Percentiles rank a stretch among this genome's conserved stretches.
Evolutionary conservation across 176 grass and related monocot genomes (phyloP).

Genomic region (Musa beccarii): DNA sequence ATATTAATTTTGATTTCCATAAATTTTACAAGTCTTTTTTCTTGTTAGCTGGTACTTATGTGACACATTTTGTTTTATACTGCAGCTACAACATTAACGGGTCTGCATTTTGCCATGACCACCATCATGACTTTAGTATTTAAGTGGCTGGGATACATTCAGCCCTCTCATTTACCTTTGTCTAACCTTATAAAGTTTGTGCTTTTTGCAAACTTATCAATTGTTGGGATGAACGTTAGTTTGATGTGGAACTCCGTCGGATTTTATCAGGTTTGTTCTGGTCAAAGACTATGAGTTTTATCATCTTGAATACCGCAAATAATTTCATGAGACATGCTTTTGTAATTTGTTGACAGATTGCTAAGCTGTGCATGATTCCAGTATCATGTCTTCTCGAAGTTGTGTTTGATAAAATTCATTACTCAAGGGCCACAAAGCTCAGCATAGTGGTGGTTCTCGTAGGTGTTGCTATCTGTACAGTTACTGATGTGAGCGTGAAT

Average conservation of each 20-base stretch:
- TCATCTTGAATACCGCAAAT: background rate
- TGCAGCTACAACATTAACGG: constrained; percentile 54
- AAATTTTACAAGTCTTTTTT: background rate
- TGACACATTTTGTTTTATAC: background rate
- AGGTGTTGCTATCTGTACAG: constrained; percentile 81
- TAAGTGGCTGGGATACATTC: constrained; percentile 44
- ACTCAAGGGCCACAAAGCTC: constrained; percentile 72
- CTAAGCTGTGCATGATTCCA: constrained; percentile 96
- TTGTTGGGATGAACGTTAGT: constrained; percentile 53
- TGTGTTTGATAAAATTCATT: constrained; percentile 76
- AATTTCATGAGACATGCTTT: background rate
- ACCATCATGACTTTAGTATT: constrained; percentile 41
- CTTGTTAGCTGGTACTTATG: constrained; percentile 8
- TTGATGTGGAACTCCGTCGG: constrained; percentile 63
- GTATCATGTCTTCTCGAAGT: constrained; percentile 93
- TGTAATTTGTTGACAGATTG: constrained; percentile 46
- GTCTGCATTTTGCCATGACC: constrained; percentile 44
- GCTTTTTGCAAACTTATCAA: constrained; percentile 47
- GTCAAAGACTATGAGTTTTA: background rate
- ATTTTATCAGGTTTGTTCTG: constrained; percentile 43
- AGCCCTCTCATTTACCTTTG: constrained; percentile 35
- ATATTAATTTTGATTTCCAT: background rate
- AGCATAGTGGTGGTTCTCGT: constrained; percentile 78
- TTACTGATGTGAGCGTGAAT: constrained; percentile 92
- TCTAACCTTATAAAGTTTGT: constrained; percentile 43